These are phyloP conservation scores for Fusarium sarcochroum DNA, from an alignment of 2,329 filamentous ascomycete genomes.

Conservation along the genomic window DNA sequence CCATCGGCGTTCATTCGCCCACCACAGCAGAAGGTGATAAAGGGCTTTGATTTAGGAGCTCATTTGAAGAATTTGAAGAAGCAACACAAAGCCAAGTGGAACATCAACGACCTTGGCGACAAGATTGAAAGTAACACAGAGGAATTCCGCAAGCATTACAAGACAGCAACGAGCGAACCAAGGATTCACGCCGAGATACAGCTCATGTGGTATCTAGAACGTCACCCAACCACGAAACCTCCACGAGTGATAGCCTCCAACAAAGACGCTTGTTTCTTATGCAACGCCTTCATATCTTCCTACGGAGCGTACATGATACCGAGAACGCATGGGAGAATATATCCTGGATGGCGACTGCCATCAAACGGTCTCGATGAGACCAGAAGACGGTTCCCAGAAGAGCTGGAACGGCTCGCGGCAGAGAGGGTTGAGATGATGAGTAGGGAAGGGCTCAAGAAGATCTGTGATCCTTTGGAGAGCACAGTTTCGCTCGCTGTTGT, in stretches of 20 bases:
- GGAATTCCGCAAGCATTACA: not conserved
- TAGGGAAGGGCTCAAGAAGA: not conserved
- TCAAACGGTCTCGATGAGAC: not conserved
- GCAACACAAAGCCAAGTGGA: constrained; percentile 12
- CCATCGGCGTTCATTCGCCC: not conserved
- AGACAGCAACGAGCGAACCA: not conserved
- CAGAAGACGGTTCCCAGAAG: constrained; percentile 3
- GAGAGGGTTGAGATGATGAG: constrained; percentile 4
- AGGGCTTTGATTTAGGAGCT: not conserved
- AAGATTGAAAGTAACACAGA: not conserved
- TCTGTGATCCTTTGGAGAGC: constrained; percentile 16
- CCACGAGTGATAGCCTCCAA: constrained; percentile 40
- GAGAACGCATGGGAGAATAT: constrained; percentile 37
- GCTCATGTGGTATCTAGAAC: constrained; percentile 36
- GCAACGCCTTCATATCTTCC: constrained; percentile 33
- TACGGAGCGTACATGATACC: constrained; percentile 22
- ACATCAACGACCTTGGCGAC: not conserved
- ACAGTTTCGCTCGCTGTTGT: constrained; percentile 1
- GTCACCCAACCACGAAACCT: not conserved
- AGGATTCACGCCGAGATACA: constrained; percentile 45
- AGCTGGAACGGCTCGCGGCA: constrained; percentile 16
- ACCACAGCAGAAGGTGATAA: not conserved
- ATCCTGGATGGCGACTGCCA: constrained; percentile 36
- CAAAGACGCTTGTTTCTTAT: constrained; percentile 43
- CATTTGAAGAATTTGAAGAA: constrained; percentile 3